Percentiles rank a stretch among this genome's conserved stretches.
These are phyloP conservation scores for Neoboletus magnificus DNA, from an alignment of 768 basidiomycete species.

Conservation along the genomic window DNA sequence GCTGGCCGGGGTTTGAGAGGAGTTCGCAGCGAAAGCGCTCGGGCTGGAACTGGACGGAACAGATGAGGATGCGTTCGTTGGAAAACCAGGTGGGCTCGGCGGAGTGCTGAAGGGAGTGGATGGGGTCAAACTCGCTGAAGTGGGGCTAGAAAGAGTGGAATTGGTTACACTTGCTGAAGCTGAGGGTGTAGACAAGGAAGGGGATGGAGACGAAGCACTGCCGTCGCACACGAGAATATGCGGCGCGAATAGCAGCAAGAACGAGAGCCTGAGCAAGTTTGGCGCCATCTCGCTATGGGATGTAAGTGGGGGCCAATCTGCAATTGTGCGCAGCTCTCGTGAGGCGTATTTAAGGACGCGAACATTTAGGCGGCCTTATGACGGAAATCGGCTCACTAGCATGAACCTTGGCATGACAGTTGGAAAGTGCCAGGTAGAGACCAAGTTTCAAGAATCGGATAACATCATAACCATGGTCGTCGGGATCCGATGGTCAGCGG, in stretches of 20 bases:
- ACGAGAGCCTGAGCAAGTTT: slow-evolving; percentile 6
- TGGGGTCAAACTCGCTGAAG: neutral
- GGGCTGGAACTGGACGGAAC: neutral
- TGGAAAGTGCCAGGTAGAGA: neutral
- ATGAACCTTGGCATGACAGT: neutral
- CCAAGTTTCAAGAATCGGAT: neutral
- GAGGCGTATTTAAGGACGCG: neutral
- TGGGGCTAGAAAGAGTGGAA: neutral
- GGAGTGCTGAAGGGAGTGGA: slow-evolving; percentile 1
- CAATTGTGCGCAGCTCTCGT: neutral
- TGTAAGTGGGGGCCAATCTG: neutral
- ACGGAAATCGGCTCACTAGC: neutral
- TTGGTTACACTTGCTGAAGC: neutral
- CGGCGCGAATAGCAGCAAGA: slow-evolving; percentile 14
- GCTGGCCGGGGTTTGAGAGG: too few species aligned
- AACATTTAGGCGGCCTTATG: neutral
- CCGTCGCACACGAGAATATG: neutral
- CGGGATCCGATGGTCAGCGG: slow-evolving; percentile 3
- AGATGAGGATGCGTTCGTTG: neutral
- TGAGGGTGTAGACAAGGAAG: neutral
- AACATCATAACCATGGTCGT: neutral
- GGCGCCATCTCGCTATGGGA: slow-evolving; percentile 16
- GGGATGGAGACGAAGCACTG: neutral
- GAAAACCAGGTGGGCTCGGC: too few species aligned
- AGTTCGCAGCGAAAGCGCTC: slow-evolving; percentile 8